A percentile compares a stretch with the other conserved stretches of the same genome.
Conservation (phyloP, 2,329 filamentous ascomycete species). For the Colletotrichum zoysiae region DNA sequence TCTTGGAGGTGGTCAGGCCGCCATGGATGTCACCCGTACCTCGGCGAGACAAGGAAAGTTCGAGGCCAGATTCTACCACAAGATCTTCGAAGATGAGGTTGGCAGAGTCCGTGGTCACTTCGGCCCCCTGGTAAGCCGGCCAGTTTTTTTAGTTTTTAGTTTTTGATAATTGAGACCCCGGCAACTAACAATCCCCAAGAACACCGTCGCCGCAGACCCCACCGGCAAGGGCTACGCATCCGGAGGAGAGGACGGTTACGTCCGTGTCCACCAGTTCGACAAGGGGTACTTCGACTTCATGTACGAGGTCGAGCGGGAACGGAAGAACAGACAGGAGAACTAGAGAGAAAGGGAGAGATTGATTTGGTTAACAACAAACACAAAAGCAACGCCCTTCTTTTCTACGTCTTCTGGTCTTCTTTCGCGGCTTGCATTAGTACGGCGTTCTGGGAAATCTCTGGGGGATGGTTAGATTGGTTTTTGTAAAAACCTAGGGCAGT, state of each 20-base stretch:
- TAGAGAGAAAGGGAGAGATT: conserved; percentile 18
- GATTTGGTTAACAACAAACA: conserved; percentile 27
- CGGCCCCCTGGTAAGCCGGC: conserved; percentile 76
- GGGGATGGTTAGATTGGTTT: conserved; percentile 43
- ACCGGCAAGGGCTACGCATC: conserved; percentile 93
- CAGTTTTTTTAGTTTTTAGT: too few species aligned
- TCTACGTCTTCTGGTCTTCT: conserved; percentile 40
- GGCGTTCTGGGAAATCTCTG: conserved; percentile 52
- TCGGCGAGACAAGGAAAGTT: conserved; percentile 97
- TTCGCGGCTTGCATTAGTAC: conserved; percentile 58
- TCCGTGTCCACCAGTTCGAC: conserved; percentile 98
- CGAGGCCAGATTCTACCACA: conserved; percentile 99
- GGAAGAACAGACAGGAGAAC: conserved; percentile 57
- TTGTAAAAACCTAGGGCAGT: conserved; percentile 42
- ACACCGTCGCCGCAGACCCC: conserved; percentile 95
- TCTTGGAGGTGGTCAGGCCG: conserved; percentile 96
- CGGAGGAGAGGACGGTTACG: conserved; percentile 98
- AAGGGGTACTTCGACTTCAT: conserved; percentile 98
- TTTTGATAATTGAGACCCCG: too few species aligned
- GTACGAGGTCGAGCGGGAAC: conserved; percentile 97
- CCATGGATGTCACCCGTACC: conserved; percentile 98
- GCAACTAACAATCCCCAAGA: conserved; percentile 56
- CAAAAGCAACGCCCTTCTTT: conserved; percentile 24
- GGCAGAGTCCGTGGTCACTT: conserved; percentile 97
- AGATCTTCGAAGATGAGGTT: conserved; percentile 99